These are phyloP conservation scores for Favolaschia claudopus DNA, from an alignment of 768 basidiomycete species.

Conservation along the genomic window DNA sequence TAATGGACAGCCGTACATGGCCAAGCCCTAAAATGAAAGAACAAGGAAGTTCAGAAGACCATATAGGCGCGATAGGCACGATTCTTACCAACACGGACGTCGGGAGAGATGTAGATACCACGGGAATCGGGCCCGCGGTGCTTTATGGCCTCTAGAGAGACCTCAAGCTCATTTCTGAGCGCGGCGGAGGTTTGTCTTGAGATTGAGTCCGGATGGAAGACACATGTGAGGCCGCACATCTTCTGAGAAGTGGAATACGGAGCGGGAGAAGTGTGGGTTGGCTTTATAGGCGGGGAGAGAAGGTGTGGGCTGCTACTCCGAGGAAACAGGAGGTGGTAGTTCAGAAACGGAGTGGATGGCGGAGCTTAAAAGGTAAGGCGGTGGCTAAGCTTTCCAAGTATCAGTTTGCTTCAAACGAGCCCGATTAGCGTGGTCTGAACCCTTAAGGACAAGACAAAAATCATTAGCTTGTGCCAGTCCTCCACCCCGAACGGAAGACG, in stretches of 20 bases:
- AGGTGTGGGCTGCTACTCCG: too few relatives aligned
- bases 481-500: too few relatives aligned
- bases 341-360: too few relatives aligned
- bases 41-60: background rate
- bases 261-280: too few relatives aligned
- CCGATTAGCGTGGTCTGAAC: too few relatives aligned
- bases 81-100: slow-evolving; percentile 19
- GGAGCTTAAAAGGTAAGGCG: too few relatives aligned
- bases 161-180: background rate
- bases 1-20: slow-evolving; percentile 27
- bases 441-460: too few relatives aligned
- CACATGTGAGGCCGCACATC: slow-evolving; percentile 9
- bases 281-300: too few relatives aligned
- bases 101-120: slow-evolving; percentile 20
- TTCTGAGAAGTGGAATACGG: background rate
- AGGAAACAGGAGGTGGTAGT: too few relatives aligned
- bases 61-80: background rate
- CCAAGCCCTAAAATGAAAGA: slow-evolving; percentile 18
- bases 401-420: too few relatives aligned
- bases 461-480: too few relatives aligned
- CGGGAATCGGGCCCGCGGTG: slow-evolving; percentile 25
- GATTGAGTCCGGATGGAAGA: slow-evolving; percentile 2
- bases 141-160: slow-evolving; percentile 8
- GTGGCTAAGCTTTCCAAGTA: too few relatives aligned
- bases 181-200: background rate